Percentiles rank a stretch among this genome's conserved stretches.
Conservation (phyloP, 306 rosid genomes). For the Crataegus laevigata region DNA sequence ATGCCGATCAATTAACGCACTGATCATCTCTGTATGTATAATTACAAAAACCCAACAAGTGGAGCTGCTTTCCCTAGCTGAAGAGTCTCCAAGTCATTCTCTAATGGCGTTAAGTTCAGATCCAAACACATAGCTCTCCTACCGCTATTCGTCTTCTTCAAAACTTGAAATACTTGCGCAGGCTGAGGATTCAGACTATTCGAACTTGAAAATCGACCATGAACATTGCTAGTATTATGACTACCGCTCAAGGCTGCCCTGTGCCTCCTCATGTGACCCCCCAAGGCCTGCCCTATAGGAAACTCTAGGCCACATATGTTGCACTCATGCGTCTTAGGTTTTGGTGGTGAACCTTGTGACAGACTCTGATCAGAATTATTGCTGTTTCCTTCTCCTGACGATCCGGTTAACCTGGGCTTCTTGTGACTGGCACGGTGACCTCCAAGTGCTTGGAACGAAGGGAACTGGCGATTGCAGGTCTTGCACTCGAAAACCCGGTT, state of each 20-base stretch:
- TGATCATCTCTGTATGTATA: not conserved
- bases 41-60: slow-evolving; percentile 45
- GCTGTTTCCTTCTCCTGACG: slow-evolving; percentile 15
- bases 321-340: slow-evolving; percentile 88
- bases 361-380: slow-evolving; percentile 13
- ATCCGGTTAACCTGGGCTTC: slow-evolving; percentile 51
- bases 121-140: slow-evolving; percentile 54
- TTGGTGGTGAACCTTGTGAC: slow-evolving; percentile 38
- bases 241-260: slow-evolving; percentile 31
- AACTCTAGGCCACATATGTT: slow-evolving; percentile 80
- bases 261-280: slow-evolving; percentile 97
- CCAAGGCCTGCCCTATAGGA: slow-evolving; percentile 89
- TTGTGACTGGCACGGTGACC: slow-evolving; percentile 98
- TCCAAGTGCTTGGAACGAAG: slow-evolving; percentile 92
- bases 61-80: slow-evolving; percentile 47
- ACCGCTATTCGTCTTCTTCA: slow-evolving; percentile 23
- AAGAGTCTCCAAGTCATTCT: slow-evolving; percentile 66
- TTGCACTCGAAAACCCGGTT: slow-evolving; percentile 83
- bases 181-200: not conserved
- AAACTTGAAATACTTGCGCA: slow-evolving; percentile 13
- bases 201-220: not conserved
- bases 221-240: not conserved
- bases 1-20: not conserved
- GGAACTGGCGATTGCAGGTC: slow-evolving; percentile 76
- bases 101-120: slow-evolving; percentile 86